Evolutionary conservation across 805 yeast genomes (phyloP).

Genomic region (Wickerhamomyces strasburgensis): DNA sequence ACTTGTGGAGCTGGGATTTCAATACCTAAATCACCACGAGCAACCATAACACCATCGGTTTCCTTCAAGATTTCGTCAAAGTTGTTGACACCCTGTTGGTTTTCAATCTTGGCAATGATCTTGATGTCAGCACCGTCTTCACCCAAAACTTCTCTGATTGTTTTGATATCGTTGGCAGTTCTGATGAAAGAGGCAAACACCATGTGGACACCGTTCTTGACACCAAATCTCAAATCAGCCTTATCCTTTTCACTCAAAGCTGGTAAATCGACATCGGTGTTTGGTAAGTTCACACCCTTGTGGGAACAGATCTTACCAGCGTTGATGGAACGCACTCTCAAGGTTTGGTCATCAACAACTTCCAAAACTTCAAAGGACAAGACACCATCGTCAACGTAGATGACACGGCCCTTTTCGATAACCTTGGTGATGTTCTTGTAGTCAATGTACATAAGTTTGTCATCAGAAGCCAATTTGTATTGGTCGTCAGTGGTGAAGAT

Average conservation of each 20-base stretch:
- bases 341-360: slow-evolving; percentile 70
- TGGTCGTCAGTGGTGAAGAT: slow-evolving; percentile 85
- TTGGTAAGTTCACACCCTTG: slow-evolving; percentile 99
- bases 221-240: slow-evolving; percentile 90
- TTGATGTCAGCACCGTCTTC: slow-evolving; percentile 95
- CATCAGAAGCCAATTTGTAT: slow-evolving; percentile 68
- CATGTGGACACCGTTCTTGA: slow-evolving; percentile 97
- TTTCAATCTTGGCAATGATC: slow-evolving; percentile 96
- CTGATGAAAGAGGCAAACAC: slow-evolving; percentile 97
- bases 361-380: slow-evolving; percentile 89
- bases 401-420: slow-evolving; percentile 78
- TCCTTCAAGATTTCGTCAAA: slow-evolving; percentile 91
- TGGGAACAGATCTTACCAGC: slow-evolving; percentile 95
- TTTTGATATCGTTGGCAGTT: slow-evolving; percentile 81
- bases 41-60: slow-evolving; percentile 99
- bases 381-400: slow-evolving; percentile 97
- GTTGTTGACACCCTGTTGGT: slow-evolving; percentile 99
- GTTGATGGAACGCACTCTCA: slow-evolving; percentile 85
- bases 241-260: slow-evolving; percentile 96
- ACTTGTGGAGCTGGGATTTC: slow-evolving; percentile 99
- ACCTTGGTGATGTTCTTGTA: slow-evolving; percentile 96
- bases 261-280: slow-evolving; percentile 97
- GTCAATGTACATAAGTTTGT: slow-evolving; percentile 81
- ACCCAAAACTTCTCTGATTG: slow-evolving; percentile 92
- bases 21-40: slow-evolving; percentile 99